Evolutionary conservation across 139 green algal genomes (phyloP), one percentile per base, ranked within the genome.

Genomic region (Klebsormidium nitens): DNA sequence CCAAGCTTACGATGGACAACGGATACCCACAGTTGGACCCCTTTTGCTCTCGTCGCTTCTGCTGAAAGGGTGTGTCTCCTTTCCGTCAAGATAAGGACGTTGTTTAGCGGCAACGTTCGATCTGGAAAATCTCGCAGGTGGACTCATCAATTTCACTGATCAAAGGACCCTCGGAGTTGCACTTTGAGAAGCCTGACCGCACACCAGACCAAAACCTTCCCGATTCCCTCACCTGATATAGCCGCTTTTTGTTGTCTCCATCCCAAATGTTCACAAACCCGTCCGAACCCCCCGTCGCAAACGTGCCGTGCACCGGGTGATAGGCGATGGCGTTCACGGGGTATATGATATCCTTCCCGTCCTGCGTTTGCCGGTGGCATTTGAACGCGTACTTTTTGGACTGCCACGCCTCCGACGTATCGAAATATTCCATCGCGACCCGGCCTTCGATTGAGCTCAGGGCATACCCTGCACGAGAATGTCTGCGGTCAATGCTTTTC

Each of bases 251-350:
- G 79, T 96, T 92, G 48, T 76, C 77, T 6, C 88, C 88, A 61
- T 97, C 91, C 91, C 91, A 97, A 1, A 94, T 76, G 64, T 90
- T 93, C 5, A 96, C 84, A 46, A 91, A 82, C 6, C 91, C 91
- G 67, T 97, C 91, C 17, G 89, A 89, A 5, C 91, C 85, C 36
- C 91, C 91, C 2, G 91, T 96, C 38, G 87, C 91, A 80, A 96
- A 96, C 26, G 91, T 96, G 59, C 91, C 91, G 39, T 50, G 61
- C 64, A 66, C 59, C 31, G 69, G 69, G 32, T 76, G 69, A 28
- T 71, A 76, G 8, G 69, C 59, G 8, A 76, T 76, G 29, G 69
- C 28, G 39, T 76, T 93, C 40, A 96, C 86, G 2, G 91, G 91
- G 76, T 84, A 93, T 6, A 95, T 83, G 1, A 81, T 80, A 55